Conservation (phyloP, 164 flowering plant genomes). For the Chimonanthus praecox region DNA sequence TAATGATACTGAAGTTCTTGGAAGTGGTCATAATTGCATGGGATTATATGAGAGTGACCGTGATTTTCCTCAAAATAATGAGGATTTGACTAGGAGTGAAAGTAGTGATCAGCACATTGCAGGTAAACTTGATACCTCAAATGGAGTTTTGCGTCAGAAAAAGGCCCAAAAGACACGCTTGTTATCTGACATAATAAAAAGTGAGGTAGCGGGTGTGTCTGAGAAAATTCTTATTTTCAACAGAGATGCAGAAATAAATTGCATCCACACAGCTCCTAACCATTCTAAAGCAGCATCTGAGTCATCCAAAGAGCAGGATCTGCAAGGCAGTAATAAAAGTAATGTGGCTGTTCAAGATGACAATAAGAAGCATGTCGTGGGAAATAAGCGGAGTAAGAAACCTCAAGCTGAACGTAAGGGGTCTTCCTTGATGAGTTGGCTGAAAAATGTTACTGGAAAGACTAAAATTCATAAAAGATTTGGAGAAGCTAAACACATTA, state of each 20-base stretch:
- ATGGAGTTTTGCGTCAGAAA: slow-evolving; percentile 21
- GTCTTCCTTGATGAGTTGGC: slow-evolving; percentile 13
- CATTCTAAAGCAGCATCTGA: slow-evolving; percentile 13
- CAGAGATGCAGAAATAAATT: slow-evolving; percentile 10
- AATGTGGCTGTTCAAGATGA: slow-evolving; percentile 9
- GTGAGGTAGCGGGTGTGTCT: slow-evolving; percentile 25
- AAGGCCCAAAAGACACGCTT: slow-evolving; percentile 45
- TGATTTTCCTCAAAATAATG: slow-evolving; percentile 25
- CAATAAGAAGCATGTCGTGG: slow-evolving; percentile 5
- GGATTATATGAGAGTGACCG: slow-evolving; percentile 22
- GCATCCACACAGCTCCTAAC: slow-evolving; percentile 9
- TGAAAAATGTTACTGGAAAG: slow-evolving; percentile 13
- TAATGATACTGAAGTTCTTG: slow-evolving; percentile 13
- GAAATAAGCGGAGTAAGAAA: slow-evolving; percentile 30
- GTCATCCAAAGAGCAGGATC: slow-evolving; percentile 15
- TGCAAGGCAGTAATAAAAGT: slow-evolving; percentile 12
- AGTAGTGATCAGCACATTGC: slow-evolving; percentile 7
- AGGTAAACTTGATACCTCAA: slow-evolving; percentile 12
- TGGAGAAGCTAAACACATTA: slow-evolving; percentile 7
- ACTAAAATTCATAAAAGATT: slow-evolving; percentile 13
- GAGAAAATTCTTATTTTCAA: not conserved
- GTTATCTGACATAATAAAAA: slow-evolving; percentile 32
- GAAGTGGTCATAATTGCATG: slow-evolving; percentile 10
- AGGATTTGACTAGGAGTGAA: slow-evolving; percentile 13
- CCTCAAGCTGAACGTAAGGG: slow-evolving; percentile 25